phyloP scores from a whole-genome alignment of 176 grass and related monocot species.

The Saccharum spontaneum region DNA sequence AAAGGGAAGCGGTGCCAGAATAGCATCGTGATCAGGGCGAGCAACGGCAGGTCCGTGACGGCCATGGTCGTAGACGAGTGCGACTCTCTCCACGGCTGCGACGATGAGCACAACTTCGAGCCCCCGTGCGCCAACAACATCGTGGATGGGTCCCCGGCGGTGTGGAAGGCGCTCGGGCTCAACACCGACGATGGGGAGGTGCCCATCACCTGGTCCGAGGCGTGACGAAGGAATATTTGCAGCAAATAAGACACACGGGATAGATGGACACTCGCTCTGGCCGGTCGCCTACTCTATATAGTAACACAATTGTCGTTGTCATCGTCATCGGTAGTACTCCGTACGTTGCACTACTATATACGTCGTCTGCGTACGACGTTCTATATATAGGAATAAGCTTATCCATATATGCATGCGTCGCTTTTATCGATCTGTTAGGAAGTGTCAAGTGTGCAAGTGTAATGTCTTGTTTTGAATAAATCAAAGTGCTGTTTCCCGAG shows the following conservation, averaged over 20 bases:
- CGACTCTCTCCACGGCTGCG: conserved; percentile 38
- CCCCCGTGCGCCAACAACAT: conserved; percentile 38
- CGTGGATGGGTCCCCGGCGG: conserved; percentile 39
- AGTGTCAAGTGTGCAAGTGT: background rate
- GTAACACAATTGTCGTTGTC: background rate
- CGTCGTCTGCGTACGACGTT: background rate
- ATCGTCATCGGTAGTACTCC: no score
- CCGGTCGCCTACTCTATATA: no score
- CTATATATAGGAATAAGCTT: background rate
- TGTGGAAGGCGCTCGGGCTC: conserved; percentile 48
- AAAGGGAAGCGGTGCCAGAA: background rate
- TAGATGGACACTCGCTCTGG: background rate
- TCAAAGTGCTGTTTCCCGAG: background rate
- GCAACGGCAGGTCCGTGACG: conserved; percentile 29
- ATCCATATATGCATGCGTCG: background rate
- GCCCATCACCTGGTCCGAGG: conserved; percentile 40
- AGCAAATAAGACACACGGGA: background rate
- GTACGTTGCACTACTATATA: background rate
- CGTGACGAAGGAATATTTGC: background rate
- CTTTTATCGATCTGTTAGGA: no score
- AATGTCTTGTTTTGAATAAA: background rate
- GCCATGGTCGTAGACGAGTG: conserved; percentile 54
- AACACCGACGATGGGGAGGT: conserved; percentile 20
- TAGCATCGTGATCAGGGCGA: background rate
- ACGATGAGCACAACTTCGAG: conserved; percentile 46